Evolutionary conservation across 345 rosid species (phyloP), one percentile per base, ranked within the genome.

Genomic region (Anastatica hierochuntica): DNA sequence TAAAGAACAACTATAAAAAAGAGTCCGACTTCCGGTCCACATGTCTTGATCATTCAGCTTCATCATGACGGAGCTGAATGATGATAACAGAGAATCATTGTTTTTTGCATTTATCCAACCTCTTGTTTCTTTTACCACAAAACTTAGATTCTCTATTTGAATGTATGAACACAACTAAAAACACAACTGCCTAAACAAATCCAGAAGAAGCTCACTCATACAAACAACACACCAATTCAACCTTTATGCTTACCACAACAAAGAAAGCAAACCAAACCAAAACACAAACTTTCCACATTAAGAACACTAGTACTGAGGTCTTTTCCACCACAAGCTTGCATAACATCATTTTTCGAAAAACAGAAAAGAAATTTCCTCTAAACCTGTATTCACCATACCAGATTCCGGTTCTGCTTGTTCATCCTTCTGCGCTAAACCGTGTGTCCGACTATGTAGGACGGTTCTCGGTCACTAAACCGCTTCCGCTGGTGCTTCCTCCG

Each of bases 401-500:
- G 13, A 38, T 38, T 45, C 36, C 13, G 14, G 20, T 14, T 57
- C 8, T 26, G 57, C 31, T 56, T 23, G 47, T 31, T 51, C 56
- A 43, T 49, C 15, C 21, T 70, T 65, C 40, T 52, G 15, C 56
- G 38, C 56, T 60, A 70, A 61, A 58, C 56, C 37, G 37, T 55
- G 53, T 62, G 20, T 30, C 27, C 20, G 10, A 58, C 72, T 82
- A 90, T 26, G 81, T 45, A 30, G 60, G 73, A 26, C 75, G 73
- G 63, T 62, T 76, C 72, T 84, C 88, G 8, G 69, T 49, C 36
- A 74, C 63, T 77, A 80, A 56, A 54, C 63, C 63, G 8, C 26
- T 53, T 75, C 64, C 72, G 53, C 83, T 76, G 52, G 88, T 70
- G 72, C 82, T 74, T 47, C 85, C 87, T 47, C 85, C 89, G 12